Evolutionary conservation across 2,329 filamentous ascomycete species (phyloP).

Genomic region (Clarireedia monteithiana): DNA sequence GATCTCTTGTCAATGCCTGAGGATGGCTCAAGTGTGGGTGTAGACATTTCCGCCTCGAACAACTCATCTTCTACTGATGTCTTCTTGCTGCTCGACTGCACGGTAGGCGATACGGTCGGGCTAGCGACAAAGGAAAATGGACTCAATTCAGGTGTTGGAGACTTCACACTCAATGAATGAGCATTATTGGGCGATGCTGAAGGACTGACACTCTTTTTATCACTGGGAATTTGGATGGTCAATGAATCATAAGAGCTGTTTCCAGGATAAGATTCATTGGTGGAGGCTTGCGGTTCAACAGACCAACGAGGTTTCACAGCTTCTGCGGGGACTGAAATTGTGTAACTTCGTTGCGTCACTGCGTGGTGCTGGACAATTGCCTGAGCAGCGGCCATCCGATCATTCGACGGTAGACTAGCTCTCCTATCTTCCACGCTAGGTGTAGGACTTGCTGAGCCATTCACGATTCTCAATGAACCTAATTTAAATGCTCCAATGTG

Average conservation of each 20-base stretch:
- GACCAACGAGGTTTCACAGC: constrained; percentile 17
- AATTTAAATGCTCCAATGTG: constrained; percentile 56
- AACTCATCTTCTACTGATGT: constrained; percentile 41
- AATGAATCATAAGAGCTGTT: constrained; percentile 2
- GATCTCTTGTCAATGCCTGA: constrained; percentile 12
- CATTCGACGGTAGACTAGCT: constrained; percentile 6
- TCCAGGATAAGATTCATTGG: not conserved
- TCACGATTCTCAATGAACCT: constrained; percentile 54
- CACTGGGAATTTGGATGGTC: constrained; percentile 5
- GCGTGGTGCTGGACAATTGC: constrained; percentile 9
- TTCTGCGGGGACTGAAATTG: constrained; percentile 15
- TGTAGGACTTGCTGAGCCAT: constrained; percentile 46
- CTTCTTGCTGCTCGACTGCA: constrained; percentile 41
- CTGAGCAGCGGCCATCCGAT: not conserved
- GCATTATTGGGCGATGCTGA: constrained; percentile 1
- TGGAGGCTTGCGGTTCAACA: not conserved
- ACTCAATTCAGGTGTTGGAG: constrained; percentile 24
- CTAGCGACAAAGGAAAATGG: constrained; percentile 32
- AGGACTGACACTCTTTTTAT: not conserved
- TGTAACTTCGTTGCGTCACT: constrained; percentile 18
- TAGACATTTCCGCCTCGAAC: constrained; percentile 31
- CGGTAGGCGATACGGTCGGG: constrained; percentile 26
- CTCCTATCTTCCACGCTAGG: constrained; percentile 31
- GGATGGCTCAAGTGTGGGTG: constrained; percentile 11
- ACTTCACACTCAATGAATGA: constrained; percentile 19